Base-by-base conservation (phyloP, 148 eudicot genomes). In the Silene uniflora region DNA sequence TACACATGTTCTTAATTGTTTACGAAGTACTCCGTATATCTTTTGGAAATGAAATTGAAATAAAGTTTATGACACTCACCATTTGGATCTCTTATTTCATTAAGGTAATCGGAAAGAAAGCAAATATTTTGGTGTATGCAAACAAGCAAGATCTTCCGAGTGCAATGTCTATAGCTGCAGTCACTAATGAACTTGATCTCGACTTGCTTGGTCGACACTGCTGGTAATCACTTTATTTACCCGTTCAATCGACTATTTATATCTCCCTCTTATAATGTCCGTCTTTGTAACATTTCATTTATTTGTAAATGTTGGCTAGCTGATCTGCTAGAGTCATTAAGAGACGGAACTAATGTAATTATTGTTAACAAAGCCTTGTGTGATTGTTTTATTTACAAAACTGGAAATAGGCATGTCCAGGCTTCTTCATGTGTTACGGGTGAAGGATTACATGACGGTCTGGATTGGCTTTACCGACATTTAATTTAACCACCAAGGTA, bases 91-190 rank as follows among this genome's bases (percentile, higher is more conserved):
- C n/a, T 12, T 52, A 0, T 25, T 24, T 59, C 8, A 23, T 42
- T 25, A 29, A 78, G 80, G 80, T 62, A 62, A 24, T 47, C 25
- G 46, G 59, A 54, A 64, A 16, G 75, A 77, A 75, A 49, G 75
- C 58, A n/a, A 16, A 66, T 22, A 21, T 80, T 52, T 32, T 89
- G 39, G 87, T 89, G 16, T 83, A 87, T 79, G 92, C 92, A 44
- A 89, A 89, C 58, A 89, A 89, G 77, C 92, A 87, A 75, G 90
- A 87, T 75, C 88, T 87, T 78, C 88, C 88, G n/a, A 84, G 76
- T 84, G 88, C 88, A 13, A 82, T 89, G 90, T 62, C 67, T 49
- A 84, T 85, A 62, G 70, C 88, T 55, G 91, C 86, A 78, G 72
- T 86, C 32, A 83, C 84, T 55, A 85, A 87, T 29, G 82, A 82